These are phyloP conservation scores for Tuber magnatum DNA, from an alignment of 495 filamentous ascomycete genomes.

Conservation along the genomic window DNA sequence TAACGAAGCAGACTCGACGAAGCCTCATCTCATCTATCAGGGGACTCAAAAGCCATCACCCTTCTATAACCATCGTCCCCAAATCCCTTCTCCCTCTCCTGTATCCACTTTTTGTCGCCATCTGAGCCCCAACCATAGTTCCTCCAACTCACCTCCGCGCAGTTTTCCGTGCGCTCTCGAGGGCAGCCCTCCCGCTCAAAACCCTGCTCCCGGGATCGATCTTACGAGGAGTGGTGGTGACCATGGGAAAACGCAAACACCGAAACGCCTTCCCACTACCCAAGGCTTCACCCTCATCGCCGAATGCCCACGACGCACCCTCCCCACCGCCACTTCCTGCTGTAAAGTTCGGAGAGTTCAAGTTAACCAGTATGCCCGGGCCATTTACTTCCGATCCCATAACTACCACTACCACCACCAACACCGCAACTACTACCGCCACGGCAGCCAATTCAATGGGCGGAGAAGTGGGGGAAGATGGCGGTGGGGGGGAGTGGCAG, in stretches of 20 bases:
- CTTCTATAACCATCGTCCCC: neutral
- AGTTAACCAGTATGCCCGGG: conserved; percentile 22
- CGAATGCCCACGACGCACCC: neutral
- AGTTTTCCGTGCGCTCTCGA: conserved; percentile 1
- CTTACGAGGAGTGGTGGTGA: neutral
- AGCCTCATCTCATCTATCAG: neutral
- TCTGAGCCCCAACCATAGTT: neutral
- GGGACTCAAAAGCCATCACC: neutral
- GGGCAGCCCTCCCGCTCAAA: neutral
- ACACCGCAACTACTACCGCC: conserved; percentile 2
- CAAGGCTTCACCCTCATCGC: neutral
- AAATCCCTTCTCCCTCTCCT: neutral
- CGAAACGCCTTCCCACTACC: conserved; percentile 7
- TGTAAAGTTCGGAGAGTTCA: conserved; percentile 29
- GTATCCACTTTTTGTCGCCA: neutral
- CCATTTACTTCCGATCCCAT: neutral
- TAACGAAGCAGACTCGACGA: neutral
- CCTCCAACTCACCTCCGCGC: neutral
- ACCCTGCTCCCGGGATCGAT: neutral
- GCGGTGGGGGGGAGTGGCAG: conserved; percentile 28
- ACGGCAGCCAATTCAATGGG: conserved; percentile 5
- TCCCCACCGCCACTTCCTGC: conserved; percentile 15
- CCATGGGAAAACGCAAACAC: conserved; percentile 22
- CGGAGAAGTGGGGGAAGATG: neutral
- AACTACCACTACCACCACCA: neutral